Conservation (phyloP, 176 grass and related monocot species). For the Elymus sibiricus region DNA sequence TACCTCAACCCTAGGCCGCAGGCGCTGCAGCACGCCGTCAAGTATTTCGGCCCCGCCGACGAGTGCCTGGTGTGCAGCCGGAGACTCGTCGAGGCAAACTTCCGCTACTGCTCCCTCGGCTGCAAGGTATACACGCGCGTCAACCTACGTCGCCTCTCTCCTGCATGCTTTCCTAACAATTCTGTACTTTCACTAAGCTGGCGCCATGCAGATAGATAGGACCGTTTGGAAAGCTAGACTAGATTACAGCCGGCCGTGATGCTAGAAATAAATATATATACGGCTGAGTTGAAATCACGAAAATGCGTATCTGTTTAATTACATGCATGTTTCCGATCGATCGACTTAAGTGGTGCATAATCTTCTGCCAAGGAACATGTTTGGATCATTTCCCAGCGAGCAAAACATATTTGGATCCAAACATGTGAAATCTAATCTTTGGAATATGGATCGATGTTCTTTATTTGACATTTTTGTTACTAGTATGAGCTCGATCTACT, state of each 20-base stretch:
- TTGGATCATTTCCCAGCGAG: too few species aligned
- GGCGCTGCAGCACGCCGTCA: not conserved
- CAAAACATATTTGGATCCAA: too few species aligned
- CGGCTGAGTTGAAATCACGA: not conserved
- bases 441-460: not conserved
- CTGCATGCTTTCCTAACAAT: not conserved
- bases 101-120: slow-evolving; percentile 61
- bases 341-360: not conserved
- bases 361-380: too few species aligned
- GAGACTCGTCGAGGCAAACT: not conserved
- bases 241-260: too few species aligned
- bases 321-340: not conserved
- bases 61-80: not conserved
- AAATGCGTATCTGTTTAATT: not conserved
- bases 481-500: too few species aligned
- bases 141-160: not conserved
- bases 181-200: not conserved
- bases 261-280: too few species aligned
- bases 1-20: not conserved
- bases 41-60: not conserved
- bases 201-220: not conserved
- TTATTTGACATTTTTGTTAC: not conserved
- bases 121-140: slow-evolving; percentile 55
- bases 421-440: not conserved
- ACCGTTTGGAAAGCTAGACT: not conserved